Conservation (phyloP, 306 rosid genomes). For the Corylus avellana region DNA sequence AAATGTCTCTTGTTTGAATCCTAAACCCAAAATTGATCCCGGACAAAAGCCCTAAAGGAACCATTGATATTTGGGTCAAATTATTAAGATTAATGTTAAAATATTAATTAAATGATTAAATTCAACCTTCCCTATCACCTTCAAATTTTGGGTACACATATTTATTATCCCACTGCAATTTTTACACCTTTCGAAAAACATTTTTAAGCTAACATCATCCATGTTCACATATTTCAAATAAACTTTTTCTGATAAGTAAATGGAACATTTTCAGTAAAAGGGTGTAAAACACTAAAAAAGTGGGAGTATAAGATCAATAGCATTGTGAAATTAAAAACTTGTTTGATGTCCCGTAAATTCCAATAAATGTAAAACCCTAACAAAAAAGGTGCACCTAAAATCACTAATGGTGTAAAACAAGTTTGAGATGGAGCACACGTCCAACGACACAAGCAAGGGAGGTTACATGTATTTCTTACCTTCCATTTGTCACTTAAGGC, state of each 20-base stretch:
- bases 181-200: neutral
- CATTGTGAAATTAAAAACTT: no score
- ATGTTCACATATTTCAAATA: neutral
- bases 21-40: no score
- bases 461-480: constrained; percentile 53
- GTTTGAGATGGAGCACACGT: neutral
- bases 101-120: no score
- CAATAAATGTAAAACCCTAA: neutral
- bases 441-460: constrained; percentile 10
- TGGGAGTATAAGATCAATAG: no score
- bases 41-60: no score
- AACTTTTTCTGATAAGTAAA: no score
- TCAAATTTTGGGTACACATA: neutral
- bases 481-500: constrained; percentile 77
- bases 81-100: no score
- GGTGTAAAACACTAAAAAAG: neutral
- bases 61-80: no score
- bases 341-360: neutral
- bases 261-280: neutral
- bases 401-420: neutral
- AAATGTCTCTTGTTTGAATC: no score
- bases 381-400: neutral
- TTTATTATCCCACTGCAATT: neutral
- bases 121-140: neutral
- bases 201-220: neutral